phyloP scores from a whole-genome alignment of 148 eudicot species.

The Spergularia bocconei region DNA sequence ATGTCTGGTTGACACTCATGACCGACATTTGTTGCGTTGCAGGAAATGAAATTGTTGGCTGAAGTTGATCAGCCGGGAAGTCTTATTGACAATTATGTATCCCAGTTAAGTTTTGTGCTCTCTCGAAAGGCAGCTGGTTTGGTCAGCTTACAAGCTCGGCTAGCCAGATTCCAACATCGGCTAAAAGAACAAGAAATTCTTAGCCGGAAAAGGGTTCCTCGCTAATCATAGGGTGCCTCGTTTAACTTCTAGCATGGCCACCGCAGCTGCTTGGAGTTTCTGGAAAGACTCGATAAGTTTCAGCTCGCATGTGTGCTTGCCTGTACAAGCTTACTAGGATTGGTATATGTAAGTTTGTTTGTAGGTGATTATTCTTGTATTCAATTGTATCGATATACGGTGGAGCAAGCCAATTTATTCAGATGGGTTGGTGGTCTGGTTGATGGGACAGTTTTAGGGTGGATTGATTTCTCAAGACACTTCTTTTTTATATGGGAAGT shows the following conservation, averaged over 20 bases:
- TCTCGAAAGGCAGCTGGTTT: slow-evolving; percentile 97
- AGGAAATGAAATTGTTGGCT: slow-evolving; percentile 99
- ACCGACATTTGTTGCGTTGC: slow-evolving; percentile 20
- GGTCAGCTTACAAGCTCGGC: slow-evolving; percentile 96
- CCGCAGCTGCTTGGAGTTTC: no score
- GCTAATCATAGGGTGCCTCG: slow-evolving; percentile 27
- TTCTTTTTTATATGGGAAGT: slow-evolving; percentile 17
- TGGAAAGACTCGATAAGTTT: no score
- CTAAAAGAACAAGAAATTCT: slow-evolving; percentile 97
- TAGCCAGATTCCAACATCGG: slow-evolving; percentile 95
- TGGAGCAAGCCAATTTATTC: slow-evolving; percentile 4
- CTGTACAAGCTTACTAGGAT: no score
- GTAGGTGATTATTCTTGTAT: slow-evolving; percentile 8
- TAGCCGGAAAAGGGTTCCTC: slow-evolving; percentile 79
- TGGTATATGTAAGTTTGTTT: slow-evolving; percentile 2
- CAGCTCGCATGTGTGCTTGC: no score
- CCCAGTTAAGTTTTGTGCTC: slow-evolving; percentile 87
- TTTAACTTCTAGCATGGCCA: background rate
- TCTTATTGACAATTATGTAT: slow-evolving; percentile 85
- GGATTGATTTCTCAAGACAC: slow-evolving; percentile 5
- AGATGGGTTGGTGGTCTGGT: slow-evolving; percentile 21
- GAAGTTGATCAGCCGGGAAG: slow-evolving; percentile 99
- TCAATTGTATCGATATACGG: slow-evolving; percentile 25
- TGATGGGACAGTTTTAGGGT: slow-evolving; percentile 9
- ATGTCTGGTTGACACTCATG: no score